Base-by-base conservation (phyloP, 768 basidiomycete genomes). In the Steccherinum ochraceum region DNA sequence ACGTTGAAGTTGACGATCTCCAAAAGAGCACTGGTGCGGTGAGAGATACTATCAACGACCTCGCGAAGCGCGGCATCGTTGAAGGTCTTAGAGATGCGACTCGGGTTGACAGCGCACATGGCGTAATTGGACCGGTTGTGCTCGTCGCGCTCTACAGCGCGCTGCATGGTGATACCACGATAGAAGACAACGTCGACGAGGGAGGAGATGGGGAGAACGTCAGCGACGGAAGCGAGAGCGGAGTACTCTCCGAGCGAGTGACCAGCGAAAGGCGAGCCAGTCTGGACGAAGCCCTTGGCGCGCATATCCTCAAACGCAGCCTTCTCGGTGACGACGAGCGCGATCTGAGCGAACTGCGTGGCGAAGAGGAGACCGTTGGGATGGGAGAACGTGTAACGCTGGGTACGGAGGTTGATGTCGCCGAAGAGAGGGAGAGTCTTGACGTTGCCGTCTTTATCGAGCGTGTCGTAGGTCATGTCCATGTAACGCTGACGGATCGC, bases 81-180 rank as follows among this genome's bases (percentile, higher is more conserved):
- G 76, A 99, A 99, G 1, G 90, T 85, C 66, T 86, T 86, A 26
- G 92, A 91, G 55, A 99, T 90, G 50, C 95, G 87, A 59, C 91
- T 86, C 2, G 95, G 95, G 67, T 99, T 98, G 59, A 96, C 89
- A n/a, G 96, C 95, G 68, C 93, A 94, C 96, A 99, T 98, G 7
- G 93, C 94, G 61, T 97, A 99, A 65, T 94, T 93, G 21, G 92
- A 95, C 30, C 96, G 82, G 62, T 94, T 94, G 51, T 89, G 75
- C 1, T 86, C 75, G 64, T 99, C 96, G 25, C 96, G 91, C 69
- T 96, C 93, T 52, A 99, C 96, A 23, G 96, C 96, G 20, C 96
- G 92, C 64, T 98, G 96, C 96, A 98, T 99, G 27, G 96, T 99
- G 64, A 99, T 94, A 60, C 96, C 96, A 66, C 96, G 92, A 69